Base-by-base conservation (phyloP, 306 rosid genomes). In the Cucurbita argyrosperma region DNA sequence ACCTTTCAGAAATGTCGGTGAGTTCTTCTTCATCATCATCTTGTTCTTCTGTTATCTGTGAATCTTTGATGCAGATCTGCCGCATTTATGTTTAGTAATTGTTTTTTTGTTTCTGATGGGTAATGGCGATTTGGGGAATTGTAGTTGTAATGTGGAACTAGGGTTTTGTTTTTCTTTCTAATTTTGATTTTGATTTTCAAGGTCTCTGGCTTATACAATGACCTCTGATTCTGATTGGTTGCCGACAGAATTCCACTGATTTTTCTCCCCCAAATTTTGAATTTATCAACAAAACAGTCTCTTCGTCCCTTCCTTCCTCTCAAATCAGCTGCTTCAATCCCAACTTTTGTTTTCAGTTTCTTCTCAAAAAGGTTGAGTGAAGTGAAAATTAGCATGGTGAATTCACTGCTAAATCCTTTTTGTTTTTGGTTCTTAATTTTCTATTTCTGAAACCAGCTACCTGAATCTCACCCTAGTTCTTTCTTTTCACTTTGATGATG, bases 51-150 rank as follows among this genome's bases (percentile, higher is more conserved):
- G 2, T 43, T 8, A 6, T 66, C 38, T 66, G 6, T 18, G 2
- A 66, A 45, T 66, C 72, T 66, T 66, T 45, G 53, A 66, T 21
- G 39, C 53, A 66, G 72, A 66, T 66, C 72, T 65, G 52, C 71
- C 8, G 35, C 71, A 19, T 43, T 65, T 4, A 11, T 2, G 70
- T 63, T 40, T n/a, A 5, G 6, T 40, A 5, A 15, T 4, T 52
- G 2, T 15, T 15, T 2, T 60, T 60, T 14, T 52, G 16, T 3
- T 56, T 56, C 19, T 16, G 12, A 13, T 64, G 4, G 0, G 10
- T 0, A 50, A 50, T 19, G 35, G 1, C 13, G 50, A 63, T 63
- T 63, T 40, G 4, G 23, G 30, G 70, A 16, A 4, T 40, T 64
- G 9, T 5, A 21, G 11, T 66, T 45, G n/a, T 12, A 43, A 45